A percentile compares a stretch with the other conserved stretches of the same genome.
Conservation (phyloP, 345 rosid species). For the Gynandropsis gynandra region DNA sequence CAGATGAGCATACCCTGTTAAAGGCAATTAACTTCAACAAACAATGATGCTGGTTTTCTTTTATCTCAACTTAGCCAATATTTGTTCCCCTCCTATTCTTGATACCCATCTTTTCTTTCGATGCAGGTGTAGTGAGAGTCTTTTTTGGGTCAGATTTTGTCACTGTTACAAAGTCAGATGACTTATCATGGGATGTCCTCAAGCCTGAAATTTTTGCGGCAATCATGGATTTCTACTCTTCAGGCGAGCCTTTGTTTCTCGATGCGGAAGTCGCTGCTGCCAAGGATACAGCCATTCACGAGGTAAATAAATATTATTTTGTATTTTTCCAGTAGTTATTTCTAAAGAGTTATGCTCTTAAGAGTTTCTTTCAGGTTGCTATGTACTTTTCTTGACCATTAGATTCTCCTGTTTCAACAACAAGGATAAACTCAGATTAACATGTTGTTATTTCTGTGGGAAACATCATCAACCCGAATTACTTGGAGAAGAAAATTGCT, state of each 20-base stretch:
- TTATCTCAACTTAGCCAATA: too few species aligned
- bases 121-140: slow-evolving; percentile 66
- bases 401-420: too few species aligned
- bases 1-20: too few species aligned
- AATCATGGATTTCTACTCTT: slow-evolving; percentile 90
- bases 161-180: slow-evolving; percentile 85
- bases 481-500: too few species aligned
- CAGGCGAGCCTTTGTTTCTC: slow-evolving; percentile 76
- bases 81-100: not conserved
- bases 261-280: slow-evolving; percentile 66
- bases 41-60: too few species aligned
- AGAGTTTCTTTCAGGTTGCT: too few species aligned
- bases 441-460: too few species aligned
- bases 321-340: not conserved
- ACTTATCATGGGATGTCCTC: slow-evolving; percentile 71
- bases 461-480: too few species aligned
- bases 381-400: too few species aligned
- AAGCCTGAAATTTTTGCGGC: slow-evolving; percentile 92
- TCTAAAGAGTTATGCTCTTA: too few species aligned
- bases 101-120: slow-evolving; percentile 6
- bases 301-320: slow-evolving; percentile 32
- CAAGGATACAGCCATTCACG: slow-evolving; percentile 79
- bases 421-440: too few species aligned
- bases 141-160: slow-evolving; percentile 90
- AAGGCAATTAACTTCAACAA: too few species aligned